Evolutionary conservation across 192 early-diverging fungal genomes (phyloP).

Genomic region (Coemansia sp.): DNA sequence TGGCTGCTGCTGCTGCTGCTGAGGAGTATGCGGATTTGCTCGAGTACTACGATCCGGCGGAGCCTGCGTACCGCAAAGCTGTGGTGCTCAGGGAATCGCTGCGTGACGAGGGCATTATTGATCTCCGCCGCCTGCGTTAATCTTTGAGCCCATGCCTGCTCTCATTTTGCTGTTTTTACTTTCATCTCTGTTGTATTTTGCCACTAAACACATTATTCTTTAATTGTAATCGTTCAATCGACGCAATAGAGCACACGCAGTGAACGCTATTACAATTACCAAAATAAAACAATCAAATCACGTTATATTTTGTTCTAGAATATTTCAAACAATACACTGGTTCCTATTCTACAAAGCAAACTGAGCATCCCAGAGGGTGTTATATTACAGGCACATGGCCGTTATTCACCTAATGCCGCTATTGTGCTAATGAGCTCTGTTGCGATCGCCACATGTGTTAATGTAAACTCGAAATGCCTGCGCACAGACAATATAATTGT

Average conservation of each 20-base stretch:
- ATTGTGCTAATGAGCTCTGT: too few species aligned
- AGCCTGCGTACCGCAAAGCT: conserved; percentile 27
- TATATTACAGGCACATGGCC: too few species aligned
- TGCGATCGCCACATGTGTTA: not conserved
- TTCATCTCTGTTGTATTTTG: too few species aligned
- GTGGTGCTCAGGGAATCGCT: conserved; percentile 15
- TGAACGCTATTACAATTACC: too few species aligned
- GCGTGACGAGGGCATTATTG: conserved; percentile 6
- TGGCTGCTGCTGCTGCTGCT: not conserved
- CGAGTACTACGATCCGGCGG: conserved; percentile 40
- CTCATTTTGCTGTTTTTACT: not conserved
- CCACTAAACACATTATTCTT: not conserved
- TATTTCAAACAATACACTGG: not conserved
- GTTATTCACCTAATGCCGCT: too few species aligned
- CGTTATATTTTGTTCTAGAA: not conserved
- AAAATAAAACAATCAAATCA: too few species aligned
- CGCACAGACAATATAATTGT: not conserved
- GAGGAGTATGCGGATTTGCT: conserved; percentile 43
- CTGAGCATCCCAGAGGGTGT: too few species aligned
- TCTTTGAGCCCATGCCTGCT: not conserved
- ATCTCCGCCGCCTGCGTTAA: conserved; percentile 10
- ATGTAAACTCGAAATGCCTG: not conserved
- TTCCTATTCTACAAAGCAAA: not conserved
- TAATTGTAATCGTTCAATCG: too few species aligned
- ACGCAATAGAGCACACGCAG: too few species aligned